Conservation (phyloP, 176 grass and related monocot species). For the Rhipidocladum racemiflorum region DNA sequence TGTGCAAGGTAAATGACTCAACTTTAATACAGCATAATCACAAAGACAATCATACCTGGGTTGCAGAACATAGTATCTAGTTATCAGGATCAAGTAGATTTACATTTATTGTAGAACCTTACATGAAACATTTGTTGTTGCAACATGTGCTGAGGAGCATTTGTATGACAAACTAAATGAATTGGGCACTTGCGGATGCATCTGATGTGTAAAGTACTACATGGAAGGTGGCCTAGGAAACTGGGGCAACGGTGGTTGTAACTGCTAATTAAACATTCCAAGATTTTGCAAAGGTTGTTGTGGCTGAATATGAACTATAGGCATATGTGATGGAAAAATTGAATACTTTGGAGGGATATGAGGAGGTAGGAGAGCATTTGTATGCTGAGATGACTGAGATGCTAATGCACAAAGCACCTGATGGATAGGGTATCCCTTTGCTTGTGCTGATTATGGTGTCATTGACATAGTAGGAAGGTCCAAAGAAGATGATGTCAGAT, state of each 20-base stretch:
- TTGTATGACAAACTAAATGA: slow-evolving; percentile 46
- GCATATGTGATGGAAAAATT: slow-evolving; percentile 52
- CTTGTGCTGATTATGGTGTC: slow-evolving; percentile 44
- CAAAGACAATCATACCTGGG: slow-evolving; percentile 51
- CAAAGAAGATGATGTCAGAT: slow-evolving; percentile 31
- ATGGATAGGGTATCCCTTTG: slow-evolving; percentile 47
- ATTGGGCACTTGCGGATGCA: slow-evolving; percentile 55
- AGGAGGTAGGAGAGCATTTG: slow-evolving; percentile 47
- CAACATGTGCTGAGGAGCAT: slow-evolving; percentile 66
- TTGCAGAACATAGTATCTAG: slow-evolving; percentile 2
- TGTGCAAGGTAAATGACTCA: not conserved
- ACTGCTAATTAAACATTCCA: slow-evolving; percentile 71
- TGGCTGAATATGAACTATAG: slow-evolving; percentile 43
- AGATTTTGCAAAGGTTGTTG: slow-evolving; percentile 68
- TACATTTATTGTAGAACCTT: slow-evolving; percentile 46
- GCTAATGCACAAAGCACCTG: slow-evolving; percentile 44
- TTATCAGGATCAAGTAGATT: not conserved
- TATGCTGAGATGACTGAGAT: slow-evolving; percentile 59
- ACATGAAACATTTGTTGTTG: slow-evolving; percentile 71
- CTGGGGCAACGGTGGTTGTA: slow-evolving; percentile 73
- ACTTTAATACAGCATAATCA: slow-evolving; percentile 1
- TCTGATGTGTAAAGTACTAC: slow-evolving; percentile 58
- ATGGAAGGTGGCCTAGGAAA: slow-evolving; percentile 66
- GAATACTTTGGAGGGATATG: slow-evolving; percentile 53
- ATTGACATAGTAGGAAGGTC: slow-evolving; percentile 48